phyloP scores from a whole-genome alignment of 495 filamentous ascomycete genomes.

The Lasiosphaeriaceae sp. region DNA sequence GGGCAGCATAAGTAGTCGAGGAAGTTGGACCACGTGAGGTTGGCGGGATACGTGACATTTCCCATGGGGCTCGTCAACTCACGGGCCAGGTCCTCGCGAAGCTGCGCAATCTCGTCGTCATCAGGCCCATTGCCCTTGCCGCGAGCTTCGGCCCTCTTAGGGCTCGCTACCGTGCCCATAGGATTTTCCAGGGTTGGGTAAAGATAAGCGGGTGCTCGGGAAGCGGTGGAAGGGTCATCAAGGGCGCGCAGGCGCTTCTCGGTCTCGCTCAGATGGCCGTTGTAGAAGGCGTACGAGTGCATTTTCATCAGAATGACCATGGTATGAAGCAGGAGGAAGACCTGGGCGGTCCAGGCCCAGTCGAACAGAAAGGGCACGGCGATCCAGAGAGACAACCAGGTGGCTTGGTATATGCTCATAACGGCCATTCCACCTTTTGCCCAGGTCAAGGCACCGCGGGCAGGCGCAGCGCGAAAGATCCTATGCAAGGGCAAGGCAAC shows the following conservation, averaged over 20 bases:
- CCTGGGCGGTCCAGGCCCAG: constrained; percentile 93
- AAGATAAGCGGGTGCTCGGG: constrained; percentile 63
- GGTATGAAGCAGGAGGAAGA: constrained; percentile 88
- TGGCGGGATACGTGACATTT: constrained; percentile 83
- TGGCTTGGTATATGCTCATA: constrained; percentile 74
- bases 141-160: constrained; percentile 34
- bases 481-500: constrained; percentile 71
- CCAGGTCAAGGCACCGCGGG: constrained; percentile 64
- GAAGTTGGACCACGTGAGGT: constrained; percentile 79
- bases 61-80: constrained; percentile 89
- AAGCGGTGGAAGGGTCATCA: constrained; percentile 69
- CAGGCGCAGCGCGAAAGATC: constrained; percentile 52
- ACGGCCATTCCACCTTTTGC: constrained; percentile 66
- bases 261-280: constrained; percentile 87
- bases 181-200: constrained; percentile 67
- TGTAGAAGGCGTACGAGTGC: constrained; percentile 97
- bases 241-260: constrained; percentile 72
- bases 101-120: constrained; percentile 54
- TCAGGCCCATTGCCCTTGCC: constrained; percentile 40
- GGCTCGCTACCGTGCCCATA: constrained; percentile 35
- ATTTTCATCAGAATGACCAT: constrained; percentile 96
- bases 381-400: constrained; percentile 83
- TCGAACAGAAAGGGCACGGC: constrained; percentile 81
- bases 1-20: constrained; percentile 87
- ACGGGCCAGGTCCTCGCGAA: constrained; percentile 83